These are phyloP conservation scores for Yamadazyma oceani DNA, from an alignment of 1,139 yeast species.

Conservation along the genomic window DNA sequence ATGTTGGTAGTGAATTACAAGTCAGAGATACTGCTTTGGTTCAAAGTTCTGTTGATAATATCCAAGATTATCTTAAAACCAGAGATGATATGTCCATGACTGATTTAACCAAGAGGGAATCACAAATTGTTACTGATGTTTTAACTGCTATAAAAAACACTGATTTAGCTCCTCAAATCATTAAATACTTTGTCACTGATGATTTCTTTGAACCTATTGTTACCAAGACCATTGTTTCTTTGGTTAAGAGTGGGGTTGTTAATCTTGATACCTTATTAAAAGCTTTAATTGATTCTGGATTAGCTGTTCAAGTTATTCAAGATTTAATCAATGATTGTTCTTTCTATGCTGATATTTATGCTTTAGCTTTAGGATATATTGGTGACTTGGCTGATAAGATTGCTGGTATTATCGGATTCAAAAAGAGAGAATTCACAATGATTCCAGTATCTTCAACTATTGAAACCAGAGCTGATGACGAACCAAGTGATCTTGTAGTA, in stretches of 20 bases:
- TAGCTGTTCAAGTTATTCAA: constrained; percentile 39
- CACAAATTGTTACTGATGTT: constrained; percentile 43
- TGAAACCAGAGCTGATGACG: constrained; percentile 13
- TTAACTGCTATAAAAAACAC: constrained; percentile 40
- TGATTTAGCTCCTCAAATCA: constrained; percentile 39
- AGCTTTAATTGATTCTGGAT: constrained; percentile 46
- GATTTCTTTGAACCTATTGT: constrained; percentile 32
- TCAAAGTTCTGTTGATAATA: constrained; percentile 28
- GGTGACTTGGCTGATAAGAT: constrained; percentile 32
- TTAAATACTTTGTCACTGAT: constrained; percentile 35
- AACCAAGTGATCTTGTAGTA: constrained; percentile 25
- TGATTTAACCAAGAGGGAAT: constrained; percentile 39
- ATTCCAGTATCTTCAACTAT: no score
- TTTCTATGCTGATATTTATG: constrained; percentile 42
- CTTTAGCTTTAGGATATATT: constrained; percentile 33
- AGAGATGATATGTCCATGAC: constrained; percentile 26
- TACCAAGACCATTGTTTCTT: constrained; percentile 27
- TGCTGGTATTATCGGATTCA: constrained; percentile 23
- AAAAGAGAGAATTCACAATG: constrained; percentile 22
- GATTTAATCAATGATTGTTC: constrained; percentile 41
- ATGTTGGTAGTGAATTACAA: constrained; percentile 22
- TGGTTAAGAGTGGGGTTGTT: constrained; percentile 35
- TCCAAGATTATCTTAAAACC: constrained; percentile 30
- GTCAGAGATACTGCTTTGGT: constrained; percentile 33
- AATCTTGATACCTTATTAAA: constrained; percentile 40